A percentile compares a stretch with the other conserved stretches of the same genome.
phyloP scores from a whole-genome alignment of 2,329 filamentous ascomycete species.

The Aureobasidium mangrovei region DNA sequence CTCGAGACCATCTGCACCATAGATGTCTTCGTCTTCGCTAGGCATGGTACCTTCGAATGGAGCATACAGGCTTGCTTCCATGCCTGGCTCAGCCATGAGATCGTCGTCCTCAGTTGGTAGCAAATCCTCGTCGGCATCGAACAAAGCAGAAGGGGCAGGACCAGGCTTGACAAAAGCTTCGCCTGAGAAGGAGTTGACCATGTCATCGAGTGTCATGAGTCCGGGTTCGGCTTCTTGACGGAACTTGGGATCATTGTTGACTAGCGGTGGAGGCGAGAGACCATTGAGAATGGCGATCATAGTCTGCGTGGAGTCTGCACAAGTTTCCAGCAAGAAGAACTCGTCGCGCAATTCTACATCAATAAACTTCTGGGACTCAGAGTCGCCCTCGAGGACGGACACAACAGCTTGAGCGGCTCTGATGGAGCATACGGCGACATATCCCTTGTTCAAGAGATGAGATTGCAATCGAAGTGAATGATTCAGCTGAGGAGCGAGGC shows the following conservation, averaged over 20 bases:
- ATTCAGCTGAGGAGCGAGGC: neutral
- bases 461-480: constrained; percentile 30
- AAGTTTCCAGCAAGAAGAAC: constrained; percentile 83
- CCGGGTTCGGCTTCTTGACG: constrained; percentile 56
- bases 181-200: constrained; percentile 82
- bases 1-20: constrained; percentile 17
- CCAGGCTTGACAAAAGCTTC: constrained; percentile 63
- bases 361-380: constrained; percentile 55
- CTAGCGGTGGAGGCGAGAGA: constrained; percentile 72
- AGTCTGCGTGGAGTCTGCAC: constrained; percentile 93
- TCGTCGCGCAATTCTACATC: constrained; percentile 79
- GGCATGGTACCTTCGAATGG: constrained; percentile 24
- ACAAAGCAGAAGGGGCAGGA: constrained; percentile 49
- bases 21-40: constrained; percentile 17
- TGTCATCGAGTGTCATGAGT: constrained; percentile 66
- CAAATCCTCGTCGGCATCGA: constrained; percentile 25
- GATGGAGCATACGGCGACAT: constrained; percentile 77
- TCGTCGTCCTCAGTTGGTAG: constrained; percentile 21
- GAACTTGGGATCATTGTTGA: constrained; percentile 76
- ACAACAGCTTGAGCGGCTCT: constrained; percentile 67
- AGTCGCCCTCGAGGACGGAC: constrained; percentile 47
- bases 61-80: constrained; percentile 26
- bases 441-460: constrained; percentile 56
- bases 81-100: constrained; percentile 28
- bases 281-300: constrained; percentile 71